A percentile compares a stretch with the other conserved stretches of the same genome.
Conservation (phyloP, 2,329 filamentous ascomycete genomes). For the Myriosclerotinia scirpicola region DNA sequence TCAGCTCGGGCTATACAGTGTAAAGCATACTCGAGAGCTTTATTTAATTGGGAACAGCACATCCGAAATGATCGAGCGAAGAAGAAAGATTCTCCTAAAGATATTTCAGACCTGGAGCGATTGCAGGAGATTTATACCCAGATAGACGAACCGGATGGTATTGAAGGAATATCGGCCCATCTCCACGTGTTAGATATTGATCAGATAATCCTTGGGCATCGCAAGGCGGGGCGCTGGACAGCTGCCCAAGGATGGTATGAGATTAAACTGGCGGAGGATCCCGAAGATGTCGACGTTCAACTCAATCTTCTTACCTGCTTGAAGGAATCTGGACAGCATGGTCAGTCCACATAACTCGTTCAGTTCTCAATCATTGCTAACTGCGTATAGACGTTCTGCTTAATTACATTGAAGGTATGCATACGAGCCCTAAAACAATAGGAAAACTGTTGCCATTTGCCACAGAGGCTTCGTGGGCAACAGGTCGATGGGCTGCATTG, state of each 20-base stretch:
- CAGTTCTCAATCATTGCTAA: constrained; percentile 22
- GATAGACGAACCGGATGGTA: constrained; percentile 95
- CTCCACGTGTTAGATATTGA: constrained; percentile 85
- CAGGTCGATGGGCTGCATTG: constrained; percentile 75
- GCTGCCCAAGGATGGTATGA: constrained; percentile 98
- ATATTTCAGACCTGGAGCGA: constrained; percentile 69
- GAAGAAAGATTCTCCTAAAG: constrained; percentile 41
- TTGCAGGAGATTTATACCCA: constrained; percentile 94
- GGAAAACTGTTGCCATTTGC: constrained; percentile 76
- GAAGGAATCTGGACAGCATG: constrained; percentile 93
- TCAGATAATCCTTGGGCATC: constrained; percentile 89
- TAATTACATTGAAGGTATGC: constrained; percentile 80
- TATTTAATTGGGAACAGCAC: constrained; percentile 94
- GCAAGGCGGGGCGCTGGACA: constrained; percentile 89
- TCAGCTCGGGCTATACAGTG: constrained; percentile 89
- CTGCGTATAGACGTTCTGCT: constrained; percentile 68
- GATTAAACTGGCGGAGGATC: constrained; percentile 77
- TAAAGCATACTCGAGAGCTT: constrained; percentile 84
- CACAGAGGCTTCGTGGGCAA: constrained; percentile 89
- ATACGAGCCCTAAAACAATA: constrained; percentile 48
- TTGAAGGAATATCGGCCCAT: constrained; percentile 90
- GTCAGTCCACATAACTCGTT: constrained; percentile 48
- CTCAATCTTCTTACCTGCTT: constrained; percentile 83
- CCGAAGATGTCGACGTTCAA: constrained; percentile 74
- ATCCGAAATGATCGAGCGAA: constrained; percentile 55